These are phyloP conservation scores for Aspergillus taichungensis DNA, from an alignment of 495 filamentous ascomycete genomes.

Conservation along the genomic window DNA sequence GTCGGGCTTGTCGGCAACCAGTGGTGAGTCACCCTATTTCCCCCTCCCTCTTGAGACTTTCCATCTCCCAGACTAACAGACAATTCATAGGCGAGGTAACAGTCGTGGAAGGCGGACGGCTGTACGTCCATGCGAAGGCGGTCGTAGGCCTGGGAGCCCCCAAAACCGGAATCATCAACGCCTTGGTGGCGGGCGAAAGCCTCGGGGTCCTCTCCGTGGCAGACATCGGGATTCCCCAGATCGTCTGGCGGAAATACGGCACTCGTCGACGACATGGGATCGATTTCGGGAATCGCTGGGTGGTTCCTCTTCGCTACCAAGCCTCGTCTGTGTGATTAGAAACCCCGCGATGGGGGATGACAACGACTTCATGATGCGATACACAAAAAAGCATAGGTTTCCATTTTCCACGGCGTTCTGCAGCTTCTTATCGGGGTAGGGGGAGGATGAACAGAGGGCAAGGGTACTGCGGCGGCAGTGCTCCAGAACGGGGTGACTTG, in stretches of 20 bases:
- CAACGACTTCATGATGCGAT: too few species aligned
- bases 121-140: constrained; percentile 66
- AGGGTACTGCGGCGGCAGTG: not conserved
- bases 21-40: constrained; percentile 49
- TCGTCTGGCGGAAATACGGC: constrained; percentile 80
- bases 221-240: constrained; percentile 75
- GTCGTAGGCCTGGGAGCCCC: constrained; percentile 80
- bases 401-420: not conserved
- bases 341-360: not conserved
- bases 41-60: constrained; percentile 15
- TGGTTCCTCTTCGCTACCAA: constrained; percentile 45
- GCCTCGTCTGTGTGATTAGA: constrained; percentile 11
- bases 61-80: constrained; percentile 5
- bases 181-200: constrained; percentile 50
- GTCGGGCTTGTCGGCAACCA: constrained; percentile 71
- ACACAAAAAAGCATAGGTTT: too few species aligned
- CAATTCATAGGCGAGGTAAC: constrained; percentile 35
- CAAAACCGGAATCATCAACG: constrained; percentile 69
- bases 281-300: constrained; percentile 80
- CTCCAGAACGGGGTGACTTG: not conserved
- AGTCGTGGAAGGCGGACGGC: constrained; percentile 55
- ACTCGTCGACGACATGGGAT: constrained; percentile 69
- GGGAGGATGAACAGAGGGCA: not conserved
- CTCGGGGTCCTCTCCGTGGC: constrained; percentile 69
- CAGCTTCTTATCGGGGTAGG: not conserved